Base-by-base conservation (phyloP, 495 filamentous ascomycete species). In the Tirmania nivea region DNA sequence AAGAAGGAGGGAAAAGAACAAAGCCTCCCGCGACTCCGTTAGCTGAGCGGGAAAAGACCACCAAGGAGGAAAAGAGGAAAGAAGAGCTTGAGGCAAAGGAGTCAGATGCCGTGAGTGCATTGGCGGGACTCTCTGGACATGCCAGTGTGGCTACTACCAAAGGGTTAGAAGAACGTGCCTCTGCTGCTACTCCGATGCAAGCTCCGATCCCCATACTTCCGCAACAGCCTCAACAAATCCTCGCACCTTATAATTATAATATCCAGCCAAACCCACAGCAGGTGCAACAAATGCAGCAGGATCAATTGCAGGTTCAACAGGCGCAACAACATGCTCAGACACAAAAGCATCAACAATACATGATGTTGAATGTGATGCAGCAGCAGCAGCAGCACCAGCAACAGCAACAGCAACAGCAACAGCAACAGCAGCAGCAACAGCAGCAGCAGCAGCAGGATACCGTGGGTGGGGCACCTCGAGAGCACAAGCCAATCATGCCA, bases 321-420 rank as follows among this genome's bases (percentile, higher is more conserved):
- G 25, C 25, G 7, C 25, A 31, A 31, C 25, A 31, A 31, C 39
- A 45, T 45, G 39, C 12, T 14, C 39, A 45, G 39, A 8, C 9
- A 14, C 39, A 45, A 19, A 3, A 45, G 17, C 39, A 45, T 14
- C 39, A 45, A 19, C 39, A 45, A 14, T 14, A 45, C 3, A 45
- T 45, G 39, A 45, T 45, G 39, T 3, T 45, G 12, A 45, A 45
- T 45, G 17, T 45, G 39, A 45, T 21, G 11, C 48, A 50, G 20
- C 69, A 11, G 68, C 69, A 14, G 77, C 78, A 48, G 69, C 69
- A 19, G 81, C 86, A 53, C 60, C 69, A 19, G 72, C 73, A 50
- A 74, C 61, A 60, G 48, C 56, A 48, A 52, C 58, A 59, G 49
- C 59, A 57, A 62, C 54, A 56, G 66, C 55, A 7, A 54, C 54